Percentiles rank a stretch among this genome's conserved stretches.
Conservation (phyloP, 257 asterid genomes). For the Linaria vulgaris region DNA sequence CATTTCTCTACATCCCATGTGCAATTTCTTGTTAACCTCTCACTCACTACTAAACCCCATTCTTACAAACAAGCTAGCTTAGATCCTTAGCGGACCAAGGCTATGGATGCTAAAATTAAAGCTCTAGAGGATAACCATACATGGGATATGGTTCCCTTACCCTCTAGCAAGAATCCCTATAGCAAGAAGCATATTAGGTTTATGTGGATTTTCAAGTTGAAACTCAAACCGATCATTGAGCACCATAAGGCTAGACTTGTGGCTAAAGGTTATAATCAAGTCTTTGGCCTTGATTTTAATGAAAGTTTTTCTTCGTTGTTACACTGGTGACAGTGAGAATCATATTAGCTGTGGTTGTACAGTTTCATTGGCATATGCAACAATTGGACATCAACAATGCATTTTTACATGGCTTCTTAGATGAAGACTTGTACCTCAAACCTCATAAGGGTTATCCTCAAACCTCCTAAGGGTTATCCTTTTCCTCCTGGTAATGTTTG, state of each 20-base stretch:
- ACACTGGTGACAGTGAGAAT: background rate
- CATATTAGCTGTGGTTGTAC: background rate
- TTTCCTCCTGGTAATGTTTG: background rate
- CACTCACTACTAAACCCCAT: too few species aligned
- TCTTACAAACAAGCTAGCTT: too few species aligned
- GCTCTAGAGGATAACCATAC: too few species aligned
- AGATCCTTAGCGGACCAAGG: too few species aligned
- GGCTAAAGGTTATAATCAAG: background rate
- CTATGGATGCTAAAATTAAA: too few species aligned
- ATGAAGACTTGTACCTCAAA: background rate
- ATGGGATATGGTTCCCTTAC: too few species aligned
- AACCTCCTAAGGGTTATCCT: background rate
- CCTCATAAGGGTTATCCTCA: too few species aligned
- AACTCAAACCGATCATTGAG: background rate
- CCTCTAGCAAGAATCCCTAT: too few species aligned
- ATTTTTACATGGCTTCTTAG: background rate
- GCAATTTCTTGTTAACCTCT: too few species aligned
- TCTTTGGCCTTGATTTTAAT: background rate
- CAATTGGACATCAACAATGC: conserved; percentile 16
- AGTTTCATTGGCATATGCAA: background rate
- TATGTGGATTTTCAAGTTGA: background rate
- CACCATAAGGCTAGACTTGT: background rate
- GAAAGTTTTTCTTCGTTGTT: background rate
- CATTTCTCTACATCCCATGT: too few species aligned
- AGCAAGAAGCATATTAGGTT: too few species aligned